Evolutionary conservation across 1,139 yeast species (phyloP).

Genomic region (Arxiozyma telluris): DNA sequence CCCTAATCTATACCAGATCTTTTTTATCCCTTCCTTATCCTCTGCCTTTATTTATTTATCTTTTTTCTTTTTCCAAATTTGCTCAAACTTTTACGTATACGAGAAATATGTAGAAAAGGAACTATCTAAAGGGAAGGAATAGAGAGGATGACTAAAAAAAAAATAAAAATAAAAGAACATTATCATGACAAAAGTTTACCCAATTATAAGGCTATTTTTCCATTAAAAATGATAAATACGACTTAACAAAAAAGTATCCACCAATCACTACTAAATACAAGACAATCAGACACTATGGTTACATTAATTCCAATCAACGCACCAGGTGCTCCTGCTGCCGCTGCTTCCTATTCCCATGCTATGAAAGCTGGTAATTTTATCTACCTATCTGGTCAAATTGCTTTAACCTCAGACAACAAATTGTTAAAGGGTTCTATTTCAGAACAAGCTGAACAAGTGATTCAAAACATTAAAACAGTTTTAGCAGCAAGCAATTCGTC

Average conservation of each 20-base stretch:
- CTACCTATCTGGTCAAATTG: slow-evolving; percentile 93
- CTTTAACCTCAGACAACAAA: slow-evolving; percentile 75
- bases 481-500: slow-evolving; percentile 78
- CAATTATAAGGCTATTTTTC: background rate
- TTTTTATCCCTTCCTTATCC: background rate
- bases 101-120: background rate
- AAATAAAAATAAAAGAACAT: too few species aligned
- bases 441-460: slow-evolving; percentile 78
- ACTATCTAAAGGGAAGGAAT: background rate
- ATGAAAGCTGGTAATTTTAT: slow-evolving; percentile 78
- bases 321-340: slow-evolving; percentile 84
- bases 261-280: background rate
- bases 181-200: background rate
- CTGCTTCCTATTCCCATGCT: slow-evolving; percentile 92
- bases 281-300: slow-evolving; percentile 11
- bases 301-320: slow-evolving; percentile 39
- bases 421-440: slow-evolving; percentile 68
- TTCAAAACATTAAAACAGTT: slow-evolving; percentile 66
- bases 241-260: background rate
- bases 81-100: background rate
- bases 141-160: background rate
- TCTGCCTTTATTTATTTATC: background rate
- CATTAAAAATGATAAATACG: background rate
- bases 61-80: too few species aligned
- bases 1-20: background rate